Percentiles rank a stretch among this genome's conserved stretches.
These are phyloP conservation scores for Penicillium egyptiacum DNA, from an alignment of 495 filamentous ascomycete species.

Conservation along the genomic window DNA sequence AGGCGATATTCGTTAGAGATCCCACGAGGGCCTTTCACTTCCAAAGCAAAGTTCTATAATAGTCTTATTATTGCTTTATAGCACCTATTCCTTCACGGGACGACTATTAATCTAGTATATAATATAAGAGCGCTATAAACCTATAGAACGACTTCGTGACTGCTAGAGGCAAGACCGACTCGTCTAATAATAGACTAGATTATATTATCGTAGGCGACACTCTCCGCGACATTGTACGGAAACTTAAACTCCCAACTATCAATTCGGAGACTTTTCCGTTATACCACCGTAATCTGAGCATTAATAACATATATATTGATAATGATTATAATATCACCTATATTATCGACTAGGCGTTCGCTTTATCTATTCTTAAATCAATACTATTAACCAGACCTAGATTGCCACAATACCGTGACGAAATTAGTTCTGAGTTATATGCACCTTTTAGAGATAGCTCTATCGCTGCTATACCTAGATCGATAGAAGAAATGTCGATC, in stretches of 20 bases:
- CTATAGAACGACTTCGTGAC: conserved; percentile 33
- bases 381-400: conserved; percentile 27
- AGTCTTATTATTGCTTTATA: conserved; percentile 28
- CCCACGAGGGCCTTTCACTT: conserved; percentile 24
- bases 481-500: conserved; percentile 10
- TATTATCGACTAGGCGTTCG: conserved; percentile 38
- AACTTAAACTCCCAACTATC: conserved; percentile 12
- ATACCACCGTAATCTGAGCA: conserved; percentile 22
- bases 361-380: conserved; percentile 25
- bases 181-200: conserved; percentile 30
- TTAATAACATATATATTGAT: conserved; percentile 40
- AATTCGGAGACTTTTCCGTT: conserved; percentile 21
- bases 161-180: conserved; percentile 28
- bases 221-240: conserved; percentile 28
- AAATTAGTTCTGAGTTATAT: conserved; percentile 21
- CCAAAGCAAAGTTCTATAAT: conserved; percentile 21
- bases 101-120: conserved; percentile 16
- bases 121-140: conserved; percentile 15
- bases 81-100: conserved; percentile 19
- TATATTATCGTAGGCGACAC: conserved; percentile 33
- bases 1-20: conserved; percentile 20
- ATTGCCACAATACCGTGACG: conserved; percentile 29
- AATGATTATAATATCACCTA: conserved; percentile 38
- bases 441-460: conserved; percentile 17
- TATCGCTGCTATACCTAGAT: conserved; percentile 14